These are phyloP conservation scores for Cajanus cajan DNA, from an alignment of 306 rosid species.

Conservation along the genomic window DNA sequence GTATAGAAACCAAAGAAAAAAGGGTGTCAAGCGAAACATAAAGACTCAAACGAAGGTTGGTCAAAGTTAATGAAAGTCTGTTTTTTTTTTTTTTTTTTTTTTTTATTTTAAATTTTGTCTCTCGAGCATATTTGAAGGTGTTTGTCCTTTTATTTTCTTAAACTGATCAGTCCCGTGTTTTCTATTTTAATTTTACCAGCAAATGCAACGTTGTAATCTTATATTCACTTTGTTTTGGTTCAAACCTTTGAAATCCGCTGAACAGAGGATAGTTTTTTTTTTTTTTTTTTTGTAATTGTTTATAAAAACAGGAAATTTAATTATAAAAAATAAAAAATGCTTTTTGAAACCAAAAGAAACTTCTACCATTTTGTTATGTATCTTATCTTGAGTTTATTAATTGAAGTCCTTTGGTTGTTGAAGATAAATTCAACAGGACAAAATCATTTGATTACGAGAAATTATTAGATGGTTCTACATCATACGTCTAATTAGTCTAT, in stretches of 20 bases:
- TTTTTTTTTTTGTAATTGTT: background rate
- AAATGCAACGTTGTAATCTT: background rate
- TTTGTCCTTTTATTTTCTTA: background rate
- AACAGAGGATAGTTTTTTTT: background rate
- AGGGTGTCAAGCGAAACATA: no score
- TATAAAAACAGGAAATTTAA: background rate
- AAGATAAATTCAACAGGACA: constrained; percentile 5
- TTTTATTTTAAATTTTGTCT: background rate
- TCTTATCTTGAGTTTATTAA: background rate
- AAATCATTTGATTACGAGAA: background rate
- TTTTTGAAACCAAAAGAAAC: background rate
- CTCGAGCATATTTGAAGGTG: background rate
- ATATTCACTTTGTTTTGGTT: background rate
- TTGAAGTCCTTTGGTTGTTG: background rate
- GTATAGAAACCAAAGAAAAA: background rate
- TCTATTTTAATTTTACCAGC: background rate
- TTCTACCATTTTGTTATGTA: background rate
- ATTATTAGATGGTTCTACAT: no score
- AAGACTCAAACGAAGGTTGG: no score
- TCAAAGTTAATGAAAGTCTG: no score
- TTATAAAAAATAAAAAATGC: background rate
- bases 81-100: background rate
- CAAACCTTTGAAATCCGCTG: background rate
- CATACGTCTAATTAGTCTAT: no score
- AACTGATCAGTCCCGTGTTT: background rate